Conservation (phyloP, 208 protist genomes). For the Trypanosoma scelopori region DNA sequence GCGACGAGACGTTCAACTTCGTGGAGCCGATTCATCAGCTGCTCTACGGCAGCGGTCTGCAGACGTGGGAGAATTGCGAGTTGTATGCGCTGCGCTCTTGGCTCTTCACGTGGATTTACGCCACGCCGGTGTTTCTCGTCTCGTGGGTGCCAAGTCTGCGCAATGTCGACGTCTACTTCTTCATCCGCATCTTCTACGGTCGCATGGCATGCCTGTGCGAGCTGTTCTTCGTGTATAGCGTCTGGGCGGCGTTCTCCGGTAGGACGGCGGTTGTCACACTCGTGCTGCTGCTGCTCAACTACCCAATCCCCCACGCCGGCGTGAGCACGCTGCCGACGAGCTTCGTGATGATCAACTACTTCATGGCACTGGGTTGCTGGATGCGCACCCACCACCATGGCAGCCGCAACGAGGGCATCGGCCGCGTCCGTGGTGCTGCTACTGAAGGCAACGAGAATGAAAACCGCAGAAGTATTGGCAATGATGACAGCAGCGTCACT, state of each 20-base stretch:
- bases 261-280: constrained; percentile 46
- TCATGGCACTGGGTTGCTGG: constrained; percentile 60
- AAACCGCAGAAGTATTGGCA: not conserved
- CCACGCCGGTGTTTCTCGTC: constrained; percentile 39
- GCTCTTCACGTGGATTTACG: constrained; percentile 87
- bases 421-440: not conserved
- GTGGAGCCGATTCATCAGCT: constrained; percentile 96
- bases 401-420: not conserved
- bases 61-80: constrained; percentile 96
- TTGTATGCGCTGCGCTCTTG: constrained; percentile 91
- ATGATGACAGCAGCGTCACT: not conserved
- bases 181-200: constrained; percentile 58
- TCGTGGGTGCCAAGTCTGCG: constrained; percentile 23
- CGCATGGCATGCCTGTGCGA: constrained; percentile 41
- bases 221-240: constrained; percentile 60
- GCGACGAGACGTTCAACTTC: constrained; percentile 97
- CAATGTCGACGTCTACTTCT: constrained; percentile 65
- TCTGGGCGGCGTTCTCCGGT: constrained; percentile 46
- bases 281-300: constrained; percentile 55
- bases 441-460: not conserved
- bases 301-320: constrained; percentile 71
- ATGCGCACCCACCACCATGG: constrained; percentile 35
- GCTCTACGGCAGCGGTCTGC: constrained; percentile 91
- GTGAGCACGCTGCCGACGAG: constrained; percentile 79
- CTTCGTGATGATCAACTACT: constrained; percentile 87